Evolutionary conservation across 2,329 filamentous ascomycete genomes (phyloP), one percentile per base, ranked within the genome.

Genomic region (Claviceps arundinis): DNA sequence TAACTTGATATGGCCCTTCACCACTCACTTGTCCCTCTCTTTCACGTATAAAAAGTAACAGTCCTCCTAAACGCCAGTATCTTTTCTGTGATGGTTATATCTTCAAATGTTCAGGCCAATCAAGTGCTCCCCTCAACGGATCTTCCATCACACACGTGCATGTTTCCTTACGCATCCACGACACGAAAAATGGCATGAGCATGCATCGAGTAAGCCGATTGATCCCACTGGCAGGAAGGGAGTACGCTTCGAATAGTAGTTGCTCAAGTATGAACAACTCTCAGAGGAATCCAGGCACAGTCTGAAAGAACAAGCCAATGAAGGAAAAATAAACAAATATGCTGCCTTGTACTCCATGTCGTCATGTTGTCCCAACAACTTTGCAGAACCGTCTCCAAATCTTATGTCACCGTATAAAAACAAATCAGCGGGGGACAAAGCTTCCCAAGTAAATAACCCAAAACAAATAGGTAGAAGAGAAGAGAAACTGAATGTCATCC

Each of bases 71-170:
- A 17, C 38, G 48, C 24, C 52, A 24, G 34, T 34, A 22, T 30
- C 30, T 44, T 44, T 45, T 48, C 19, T 53, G 44, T 47, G 17
- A 26, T 48, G 43, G 50, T 37, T 50, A 38, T 40, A 17, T 50
- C 17, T 44, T 19, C 19, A 42, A n/a, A 24, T 50, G 7, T 37
- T 11, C 48, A 16, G 9, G 19, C 24, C 46, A 30, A 47, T 45
- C 41, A 34, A 46, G 44, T 50, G 37, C 30, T 13, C 14, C 38
- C 24, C 30, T 42, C 38, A 34, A 34, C 30, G 9, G 30, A 24
- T 50, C 37, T 17, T 50, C 19, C 30, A 34, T 47, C 47, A 17
- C 38, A 22, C 30, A n/a, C 19, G n/a, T n/a, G 22, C 13, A 45
- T 43, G 17, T 16, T 11, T 34, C 9, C 30, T 44, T 44, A 26